A percentile compares a stretch with the other conserved stretches of the same genome.
phyloP scores from a whole-genome alignment of 2,329 filamentous ascomycete species.

The Aspergillus unguis region DNA sequence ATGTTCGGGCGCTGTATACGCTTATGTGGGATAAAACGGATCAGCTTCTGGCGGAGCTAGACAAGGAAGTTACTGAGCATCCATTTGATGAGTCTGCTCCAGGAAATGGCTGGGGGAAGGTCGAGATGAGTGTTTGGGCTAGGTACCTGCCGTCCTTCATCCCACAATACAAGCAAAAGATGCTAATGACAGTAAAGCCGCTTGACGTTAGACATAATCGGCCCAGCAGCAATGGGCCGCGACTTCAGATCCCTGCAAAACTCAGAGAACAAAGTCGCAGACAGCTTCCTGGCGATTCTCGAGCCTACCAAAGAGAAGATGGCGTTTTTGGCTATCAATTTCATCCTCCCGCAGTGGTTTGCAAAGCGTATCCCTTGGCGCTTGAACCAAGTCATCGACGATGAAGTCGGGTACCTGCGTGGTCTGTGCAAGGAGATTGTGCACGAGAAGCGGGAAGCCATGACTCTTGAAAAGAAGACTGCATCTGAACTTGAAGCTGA shows the following conservation, averaged over 20 bases:
- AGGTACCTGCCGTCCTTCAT: conserved; percentile 20
- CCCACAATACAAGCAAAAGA: neutral
- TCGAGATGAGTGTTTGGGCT: conserved; percentile 36
- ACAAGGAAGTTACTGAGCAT: conserved; percentile 26
- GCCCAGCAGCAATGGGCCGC: conserved; percentile 54
- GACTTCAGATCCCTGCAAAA: conserved; percentile 54
- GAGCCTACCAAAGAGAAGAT: conserved; percentile 44
- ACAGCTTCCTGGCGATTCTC: conserved; percentile 52
- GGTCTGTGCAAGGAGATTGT: conserved; percentile 35
- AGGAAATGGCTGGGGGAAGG: conserved; percentile 24
- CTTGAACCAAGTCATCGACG: conserved; percentile 29
- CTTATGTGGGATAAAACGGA: conserved; percentile 40
- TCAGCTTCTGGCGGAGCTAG: conserved; percentile 33
- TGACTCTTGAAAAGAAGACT: conserved; percentile 34
- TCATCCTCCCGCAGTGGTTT: conserved; percentile 52
- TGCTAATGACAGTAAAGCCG: conserved; percentile 29
- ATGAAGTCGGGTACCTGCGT: conserved; percentile 32
- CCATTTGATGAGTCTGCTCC: conserved; percentile 28
- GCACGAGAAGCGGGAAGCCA: conserved; percentile 29
- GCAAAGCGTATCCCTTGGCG: conserved; percentile 44
- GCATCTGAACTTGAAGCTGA: conserved; percentile 36
- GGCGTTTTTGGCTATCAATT: conserved; percentile 42
- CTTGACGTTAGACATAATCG: conserved; percentile 58
- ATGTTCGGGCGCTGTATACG: conserved; percentile 33
- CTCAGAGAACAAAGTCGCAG: conserved; percentile 51